Evolutionary conservation across 306 rosid species (phyloP).

Genomic region (Ochetophila trinervis): DNA sequence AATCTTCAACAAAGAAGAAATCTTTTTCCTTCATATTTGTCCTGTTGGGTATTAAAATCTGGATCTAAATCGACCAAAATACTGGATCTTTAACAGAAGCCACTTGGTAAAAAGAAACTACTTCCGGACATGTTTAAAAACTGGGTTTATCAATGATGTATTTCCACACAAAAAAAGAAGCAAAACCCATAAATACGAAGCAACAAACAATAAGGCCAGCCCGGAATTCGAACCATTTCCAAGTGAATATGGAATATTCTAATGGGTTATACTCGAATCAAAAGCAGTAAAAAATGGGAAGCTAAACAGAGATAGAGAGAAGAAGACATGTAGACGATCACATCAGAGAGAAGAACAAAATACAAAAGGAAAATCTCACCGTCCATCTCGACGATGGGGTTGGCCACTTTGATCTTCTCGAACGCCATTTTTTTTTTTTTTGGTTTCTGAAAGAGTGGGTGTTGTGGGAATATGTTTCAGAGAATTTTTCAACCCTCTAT

Average conservation of each 20-base stretch:
- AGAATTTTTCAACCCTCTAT: background rate
- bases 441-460: background rate
- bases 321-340: background rate
- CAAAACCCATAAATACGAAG: too few relatives aligned
- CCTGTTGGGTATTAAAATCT: background rate
- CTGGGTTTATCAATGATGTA: too few relatives aligned
- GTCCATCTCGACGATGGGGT: constrained; percentile 99
- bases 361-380: constrained; percentile 49
- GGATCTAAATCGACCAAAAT: background rate
- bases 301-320: background rate
- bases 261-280: too few relatives aligned
- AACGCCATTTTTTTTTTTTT: constrained; percentile 45
- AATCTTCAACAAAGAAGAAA: too few relatives aligned
- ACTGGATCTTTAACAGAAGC: background rate
- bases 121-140: too few relatives aligned
- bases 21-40: too few relatives aligned
- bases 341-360: background rate
- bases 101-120: too few relatives aligned
- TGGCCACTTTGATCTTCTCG: constrained; percentile 85
- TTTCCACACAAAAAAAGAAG: too few relatives aligned
- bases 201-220: too few relatives aligned
- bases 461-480: background rate
- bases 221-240: too few relatives aligned
- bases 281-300: background rate
- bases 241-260: too few relatives aligned